phyloP scores from a whole-genome alignment of 805 yeast species.

The Torulaspora quercuum region DNA sequence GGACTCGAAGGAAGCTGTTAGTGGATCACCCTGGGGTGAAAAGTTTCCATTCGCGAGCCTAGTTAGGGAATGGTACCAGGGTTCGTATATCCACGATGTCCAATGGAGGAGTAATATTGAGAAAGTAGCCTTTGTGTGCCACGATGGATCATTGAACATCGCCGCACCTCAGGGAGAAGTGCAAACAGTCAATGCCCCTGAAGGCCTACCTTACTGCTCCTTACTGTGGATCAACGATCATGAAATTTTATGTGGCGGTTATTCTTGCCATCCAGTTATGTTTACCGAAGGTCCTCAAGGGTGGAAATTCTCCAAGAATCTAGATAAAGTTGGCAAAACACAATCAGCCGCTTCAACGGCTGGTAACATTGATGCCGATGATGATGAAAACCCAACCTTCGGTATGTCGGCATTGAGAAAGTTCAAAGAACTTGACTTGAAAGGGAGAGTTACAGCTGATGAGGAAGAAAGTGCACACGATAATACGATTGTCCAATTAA shows the following conservation, averaged over 20 bases:
- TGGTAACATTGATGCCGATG: slow-evolving; percentile 47
- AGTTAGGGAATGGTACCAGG: slow-evolving; percentile 44
- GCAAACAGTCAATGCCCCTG: slow-evolving; percentile 29
- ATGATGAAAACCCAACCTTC: slow-evolving; percentile 45
- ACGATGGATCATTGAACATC: slow-evolving; percentile 79
- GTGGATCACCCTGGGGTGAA: slow-evolving; percentile 84
- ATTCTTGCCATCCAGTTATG: slow-evolving; percentile 84
- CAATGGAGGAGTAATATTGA: slow-evolving; percentile 78
- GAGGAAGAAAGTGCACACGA: slow-evolving; percentile 74
- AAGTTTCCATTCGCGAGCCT: slow-evolving; percentile 91
- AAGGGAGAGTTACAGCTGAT: slow-evolving; percentile 63
- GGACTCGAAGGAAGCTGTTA: slow-evolving; percentile 54
- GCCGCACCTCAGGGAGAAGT: slow-evolving; percentile 51
- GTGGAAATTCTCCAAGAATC: slow-evolving; percentile 51
- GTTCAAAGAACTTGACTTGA: slow-evolving; percentile 93
- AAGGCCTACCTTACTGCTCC: slow-evolving; percentile 73
- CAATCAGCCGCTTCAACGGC: slow-evolving; percentile 8
- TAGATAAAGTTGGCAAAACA: slow-evolving; percentile 46
- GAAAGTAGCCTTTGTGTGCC: slow-evolving; percentile 75
- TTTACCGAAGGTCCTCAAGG: slow-evolving; percentile 73
- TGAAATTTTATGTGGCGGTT: slow-evolving; percentile 83
- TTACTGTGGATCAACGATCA: slow-evolving; percentile 64
- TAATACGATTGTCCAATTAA: slow-evolving; percentile 74
- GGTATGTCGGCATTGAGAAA: slow-evolving; percentile 82
- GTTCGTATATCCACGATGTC: slow-evolving; percentile 91